phyloP scores from a whole-genome alignment of 352 stramenopile species.

The Globisporangium lucens region DNA sequence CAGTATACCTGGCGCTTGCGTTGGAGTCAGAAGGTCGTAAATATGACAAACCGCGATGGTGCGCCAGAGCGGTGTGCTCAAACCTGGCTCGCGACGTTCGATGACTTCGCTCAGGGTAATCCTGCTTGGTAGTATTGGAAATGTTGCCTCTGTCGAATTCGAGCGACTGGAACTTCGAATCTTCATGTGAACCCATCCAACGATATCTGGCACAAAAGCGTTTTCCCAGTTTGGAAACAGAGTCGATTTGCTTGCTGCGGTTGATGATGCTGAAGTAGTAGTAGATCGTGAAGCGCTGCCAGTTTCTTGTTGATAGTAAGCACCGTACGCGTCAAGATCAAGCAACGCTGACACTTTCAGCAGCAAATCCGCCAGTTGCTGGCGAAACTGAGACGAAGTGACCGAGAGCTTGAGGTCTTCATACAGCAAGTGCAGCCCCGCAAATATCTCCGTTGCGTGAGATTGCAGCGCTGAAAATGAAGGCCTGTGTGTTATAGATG shows the following conservation, averaged over 20 bases:
- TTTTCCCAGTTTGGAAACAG: constrained; percentile 19
- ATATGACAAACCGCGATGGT: constrained; percentile 37
- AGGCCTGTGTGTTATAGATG: background rate
- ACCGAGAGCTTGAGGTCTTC: constrained; percentile 69
- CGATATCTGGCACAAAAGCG: constrained; percentile 42
- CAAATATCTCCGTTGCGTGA: constrained; percentile 28
- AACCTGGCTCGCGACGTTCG: background rate
- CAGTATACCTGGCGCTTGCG: background rate
- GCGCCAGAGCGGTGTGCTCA: constrained; percentile 21
- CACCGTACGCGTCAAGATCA: constrained; percentile 28
- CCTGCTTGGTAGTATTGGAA: constrained; percentile 25
- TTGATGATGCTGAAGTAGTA: background rate
- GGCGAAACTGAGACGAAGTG: constrained; percentile 22
- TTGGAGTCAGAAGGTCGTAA: constrained; percentile 36
- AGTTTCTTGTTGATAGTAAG: constrained; percentile 56
- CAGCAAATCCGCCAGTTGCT: constrained; percentile 39
- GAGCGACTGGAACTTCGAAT: constrained; percentile 4
- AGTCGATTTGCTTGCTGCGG: background rate
- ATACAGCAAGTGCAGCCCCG: constrained; percentile 57
- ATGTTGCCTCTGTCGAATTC: constrained; percentile 9
- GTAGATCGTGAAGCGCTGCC: constrained; percentile 16
- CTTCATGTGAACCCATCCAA: constrained; percentile 42
- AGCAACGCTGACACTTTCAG: constrained; percentile 31
- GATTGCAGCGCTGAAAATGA: background rate
- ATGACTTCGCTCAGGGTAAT: background rate